Evolutionary conservation across 352 stramenopile species (phyloP).

Genomic region (Sclerospora graminicola): DNA sequence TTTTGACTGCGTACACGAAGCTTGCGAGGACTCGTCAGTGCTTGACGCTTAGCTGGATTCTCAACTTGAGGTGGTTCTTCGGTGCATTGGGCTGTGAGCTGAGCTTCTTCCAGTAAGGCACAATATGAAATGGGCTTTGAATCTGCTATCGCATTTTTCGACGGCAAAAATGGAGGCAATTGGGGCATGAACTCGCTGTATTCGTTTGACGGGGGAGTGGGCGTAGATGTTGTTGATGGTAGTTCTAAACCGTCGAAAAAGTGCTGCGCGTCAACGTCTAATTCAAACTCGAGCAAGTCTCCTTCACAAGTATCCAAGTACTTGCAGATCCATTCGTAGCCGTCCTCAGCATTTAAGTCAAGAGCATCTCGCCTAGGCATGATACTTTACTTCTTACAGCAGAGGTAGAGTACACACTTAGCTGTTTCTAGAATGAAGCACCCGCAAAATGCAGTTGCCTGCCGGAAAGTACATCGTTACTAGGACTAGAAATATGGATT

Average conservation of each 20-base stretch:
- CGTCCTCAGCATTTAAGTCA: conserved; percentile 1
- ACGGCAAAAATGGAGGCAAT: conserved; percentile 4
- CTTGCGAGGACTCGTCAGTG: conserved; percentile 10
- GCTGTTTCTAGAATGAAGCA: background rate
- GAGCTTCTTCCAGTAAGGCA: conserved; percentile 7
- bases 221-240: background rate
- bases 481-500: too few species aligned
- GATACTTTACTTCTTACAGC: background rate
- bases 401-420: background rate
- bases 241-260: conserved; percentile 23
- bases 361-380: conserved; percentile 3
- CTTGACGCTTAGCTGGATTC: background rate
- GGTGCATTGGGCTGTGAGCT: background rate
- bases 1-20: background rate
- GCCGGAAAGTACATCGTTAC: background rate
- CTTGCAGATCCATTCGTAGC: conserved; percentile 18
- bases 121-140: conserved; percentile 5
- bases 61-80: background rate
- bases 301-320: conserved; percentile 18
- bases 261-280: conserved; percentile 19
- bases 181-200: conserved; percentile 1
- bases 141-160: background rate
- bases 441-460: background rate
- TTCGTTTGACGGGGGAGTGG: background rate
- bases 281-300: conserved; percentile 24